These are phyloP conservation scores for Scutellaria galericulata DNA, from an alignment of 257 asterid genomes.

Conservation along the genomic window DNA sequence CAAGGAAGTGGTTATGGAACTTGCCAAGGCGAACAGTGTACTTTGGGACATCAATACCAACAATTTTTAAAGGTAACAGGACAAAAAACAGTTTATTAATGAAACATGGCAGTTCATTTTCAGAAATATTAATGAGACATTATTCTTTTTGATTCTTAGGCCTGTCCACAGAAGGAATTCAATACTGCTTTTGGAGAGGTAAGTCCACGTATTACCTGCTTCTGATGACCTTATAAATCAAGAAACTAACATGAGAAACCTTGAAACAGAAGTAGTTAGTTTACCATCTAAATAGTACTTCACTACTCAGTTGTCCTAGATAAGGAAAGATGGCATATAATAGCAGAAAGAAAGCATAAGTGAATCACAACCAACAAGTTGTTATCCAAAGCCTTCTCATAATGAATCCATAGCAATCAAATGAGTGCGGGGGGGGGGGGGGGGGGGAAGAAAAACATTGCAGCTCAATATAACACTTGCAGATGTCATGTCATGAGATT, in stretches of 20 bases:
- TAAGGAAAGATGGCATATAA: not conserved
- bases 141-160: constrained; percentile 55
- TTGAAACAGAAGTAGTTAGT: constrained; percentile 28
- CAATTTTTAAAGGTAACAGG: constrained; percentile 83
- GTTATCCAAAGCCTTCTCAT: not conserved
- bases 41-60: constrained; percentile 94
- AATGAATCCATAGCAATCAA: not conserved
- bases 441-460: not conserved
- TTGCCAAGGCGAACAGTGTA: constrained; percentile 85
- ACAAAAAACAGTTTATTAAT: constrained; percentile 17
- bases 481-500: not conserved
- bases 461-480: not conserved
- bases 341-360: not conserved
- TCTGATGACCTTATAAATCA: constrained; percentile 29
- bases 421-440: not conserved
- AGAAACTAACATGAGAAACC: constrained; percentile 6
- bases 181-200: constrained; percentile 99
- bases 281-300: constrained; percentile 20
- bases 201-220: constrained; percentile 35
- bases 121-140: constrained; percentile 28
- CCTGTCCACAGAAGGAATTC: constrained; percentile 76
- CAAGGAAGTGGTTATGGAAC: constrained; percentile 91
- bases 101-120: constrained; percentile 21
- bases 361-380: not conserved
- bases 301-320: constrained; percentile 9